Base-by-base conservation (phyloP, 2,329 filamentous ascomycete genomes). In the Pseudogymnoascus sp. region DNA sequence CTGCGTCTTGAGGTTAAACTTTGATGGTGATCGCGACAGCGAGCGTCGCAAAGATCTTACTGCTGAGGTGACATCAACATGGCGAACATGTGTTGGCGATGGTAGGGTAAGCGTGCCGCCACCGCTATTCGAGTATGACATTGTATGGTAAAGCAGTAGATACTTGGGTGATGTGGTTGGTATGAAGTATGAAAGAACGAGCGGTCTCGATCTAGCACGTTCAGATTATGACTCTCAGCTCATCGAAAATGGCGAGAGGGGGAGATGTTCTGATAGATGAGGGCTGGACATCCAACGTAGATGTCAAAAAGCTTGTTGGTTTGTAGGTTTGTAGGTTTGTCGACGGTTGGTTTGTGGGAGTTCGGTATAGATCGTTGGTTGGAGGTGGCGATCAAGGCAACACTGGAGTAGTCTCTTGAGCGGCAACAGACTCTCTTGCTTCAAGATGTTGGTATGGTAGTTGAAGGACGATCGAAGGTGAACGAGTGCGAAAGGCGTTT, bases 21-120 rank as follows among this genome's bases (percentile, higher is more conserved):
- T 96, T 33, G 93, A 96, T 9, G 93, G 93, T n/a, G 93, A 97
- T 69, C 92, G 85, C 63, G 92, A 97, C 66, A 97, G 81, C 25
- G 93, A 96, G 69, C 91, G 89, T 67, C 92, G 84, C 63, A 97
- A 80, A 70, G 91, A 90, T 72, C 91, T 85, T 66, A 96, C 89
- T 64, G 90, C 88, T 60, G 90, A 86, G 65, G 89, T 88, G 67
- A 91, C 86, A 78, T 96, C 90, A 70, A 93, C 88, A 75, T 90
- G 88, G 74, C 91, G 90, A 65, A 86, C 85, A 70, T 90, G 87
- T 58, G 90, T 93, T 63, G 93, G 92, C 65, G 92, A 96, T 67
- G 91, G 87, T 69, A 96, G 81, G 71, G 94, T 91, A 70, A 96
- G 81, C 64, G 90, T 93, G 71, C 90, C 90, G 73, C 90, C 89